These are phyloP conservation scores for Salvia rosmarinus DNA, from an alignment of 257 asterid species.

Conservation along the genomic window DNA sequence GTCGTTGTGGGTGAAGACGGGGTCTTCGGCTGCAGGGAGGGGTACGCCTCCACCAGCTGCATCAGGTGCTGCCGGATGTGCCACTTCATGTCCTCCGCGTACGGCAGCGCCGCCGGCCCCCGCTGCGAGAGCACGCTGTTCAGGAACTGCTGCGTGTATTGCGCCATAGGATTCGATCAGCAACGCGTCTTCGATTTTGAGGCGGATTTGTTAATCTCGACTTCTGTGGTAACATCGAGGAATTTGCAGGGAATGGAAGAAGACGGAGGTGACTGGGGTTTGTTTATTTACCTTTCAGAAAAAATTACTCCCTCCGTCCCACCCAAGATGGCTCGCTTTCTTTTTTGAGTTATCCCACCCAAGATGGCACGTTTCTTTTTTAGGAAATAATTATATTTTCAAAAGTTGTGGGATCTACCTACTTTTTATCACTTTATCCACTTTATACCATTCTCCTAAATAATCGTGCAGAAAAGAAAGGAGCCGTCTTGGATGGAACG, in stretches of 20 bases:
- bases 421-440: too few relatives aligned
- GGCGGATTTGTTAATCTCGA: constrained; percentile 23
- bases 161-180: constrained; percentile 24
- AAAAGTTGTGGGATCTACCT: too few relatives aligned
- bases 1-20: constrained; percentile 90
- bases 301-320: too few relatives aligned
- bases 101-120: constrained; percentile 84
- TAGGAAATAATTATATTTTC: too few relatives aligned
- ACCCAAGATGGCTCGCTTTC: too few relatives aligned
- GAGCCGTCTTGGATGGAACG: too few relatives aligned
- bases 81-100: constrained; percentile 82
- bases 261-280: not conserved
- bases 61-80: constrained; percentile 83
- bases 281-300: too few relatives aligned
- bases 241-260: constrained; percentile 11
- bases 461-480: too few relatives aligned
- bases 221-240: not conserved
- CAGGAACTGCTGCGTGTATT: constrained; percentile 72
- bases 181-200: not conserved
- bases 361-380: too few relatives aligned
- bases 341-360: too few relatives aligned
- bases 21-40: constrained; percentile 80
- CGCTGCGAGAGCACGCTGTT: constrained; percentile 79
- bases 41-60: constrained; percentile 58
- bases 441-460: too few relatives aligned